Evolutionary conservation across 208 protist genomes (phyloP), one percentile per base, ranked within the genome.

Genomic region (Endotrypanum monterogeii): DNA sequence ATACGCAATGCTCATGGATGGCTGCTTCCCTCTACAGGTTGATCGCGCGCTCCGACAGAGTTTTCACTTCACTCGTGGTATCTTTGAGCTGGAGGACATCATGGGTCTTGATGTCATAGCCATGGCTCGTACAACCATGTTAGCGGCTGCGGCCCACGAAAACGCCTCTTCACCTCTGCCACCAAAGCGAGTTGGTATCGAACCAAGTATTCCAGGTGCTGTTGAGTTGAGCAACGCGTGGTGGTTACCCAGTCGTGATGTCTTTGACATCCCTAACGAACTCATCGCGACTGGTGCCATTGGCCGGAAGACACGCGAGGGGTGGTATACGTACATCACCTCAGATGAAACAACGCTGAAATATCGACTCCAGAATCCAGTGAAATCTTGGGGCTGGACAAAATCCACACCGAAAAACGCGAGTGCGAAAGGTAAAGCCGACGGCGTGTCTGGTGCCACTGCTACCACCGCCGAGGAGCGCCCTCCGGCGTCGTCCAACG

Each of bases 51-150:
- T 98, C 56, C 60, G 76, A 28, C 72, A 78, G 46, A 25, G 54
- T 5, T 93, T 98, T 63, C 86, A 93, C 69, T 90, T 97, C 71
- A 78, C 78, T 35, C 78, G 88, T 62, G 96, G 95, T 16, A 32
- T 94, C 11, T 94, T 98, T 35, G 78, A 88, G 68, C 56, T 98
- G 74, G 83, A 92, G 58, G 95, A 98, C 71, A 70, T 96, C 32
- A 84, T 89, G 37, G 96, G 96, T 3, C 68, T 98, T 25, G 91
- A 98, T 68, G 83, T 94, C 20, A 80, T 74, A 11, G 85, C 80
- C 12, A 67, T 74, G 25, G 78, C 76, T 35, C 78, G 83, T 20
- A 55, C 78, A 0, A 74, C 57, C 25, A 62, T 81, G 69, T 20
- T 23, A 12, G 66, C 46, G 6, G 65, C 44, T 11, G 39, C 35